Conservation (phyloP, 306 rosid genomes). For the Trifolium subterraneum region DNA sequence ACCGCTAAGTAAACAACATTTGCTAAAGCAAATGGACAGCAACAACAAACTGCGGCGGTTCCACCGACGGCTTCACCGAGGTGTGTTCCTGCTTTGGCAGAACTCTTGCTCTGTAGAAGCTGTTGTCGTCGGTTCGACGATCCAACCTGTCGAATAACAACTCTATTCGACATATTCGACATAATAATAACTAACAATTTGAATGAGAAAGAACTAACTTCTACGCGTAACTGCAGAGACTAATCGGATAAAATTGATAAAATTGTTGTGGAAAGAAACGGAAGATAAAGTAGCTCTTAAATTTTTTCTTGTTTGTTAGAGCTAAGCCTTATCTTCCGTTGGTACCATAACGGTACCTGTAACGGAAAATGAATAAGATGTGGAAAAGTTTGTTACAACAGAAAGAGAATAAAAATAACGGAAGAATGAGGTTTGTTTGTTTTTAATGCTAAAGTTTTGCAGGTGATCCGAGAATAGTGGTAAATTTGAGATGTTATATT, state of each 20-base stretch:
- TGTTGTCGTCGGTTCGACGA: constrained; percentile 47
- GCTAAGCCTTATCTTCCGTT: background rate
- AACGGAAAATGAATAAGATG: background rate
- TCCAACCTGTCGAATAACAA: constrained; percentile 28
- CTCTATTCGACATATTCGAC: constrained; percentile 48
- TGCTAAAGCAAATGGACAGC: constrained; percentile 63
- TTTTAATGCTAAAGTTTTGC: background rate
- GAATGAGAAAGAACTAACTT: background rate
- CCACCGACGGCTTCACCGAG: constrained; percentile 80
- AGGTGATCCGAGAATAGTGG: constrained; percentile 4
- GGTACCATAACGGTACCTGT: constrained; percentile 8
- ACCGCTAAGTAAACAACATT: constrained; percentile 60
- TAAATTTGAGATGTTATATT: background rate
- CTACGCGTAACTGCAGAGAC: background rate
- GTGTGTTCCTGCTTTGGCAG: constrained; percentile 20
- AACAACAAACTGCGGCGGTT: constrained; percentile 80
- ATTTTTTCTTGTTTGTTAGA: background rate
- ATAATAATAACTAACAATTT: background rate
- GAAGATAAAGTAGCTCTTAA: background rate
- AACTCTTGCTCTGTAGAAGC: constrained; percentile 34
- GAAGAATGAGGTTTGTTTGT: background rate
- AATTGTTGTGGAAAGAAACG: background rate
- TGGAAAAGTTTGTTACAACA: constrained; percentile 24
- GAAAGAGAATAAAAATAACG: background rate
- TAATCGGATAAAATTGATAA: background rate